Conservation (phyloP, 768 basidiomycete genomes). For the Suillus fuscotomentosus region DNA sequence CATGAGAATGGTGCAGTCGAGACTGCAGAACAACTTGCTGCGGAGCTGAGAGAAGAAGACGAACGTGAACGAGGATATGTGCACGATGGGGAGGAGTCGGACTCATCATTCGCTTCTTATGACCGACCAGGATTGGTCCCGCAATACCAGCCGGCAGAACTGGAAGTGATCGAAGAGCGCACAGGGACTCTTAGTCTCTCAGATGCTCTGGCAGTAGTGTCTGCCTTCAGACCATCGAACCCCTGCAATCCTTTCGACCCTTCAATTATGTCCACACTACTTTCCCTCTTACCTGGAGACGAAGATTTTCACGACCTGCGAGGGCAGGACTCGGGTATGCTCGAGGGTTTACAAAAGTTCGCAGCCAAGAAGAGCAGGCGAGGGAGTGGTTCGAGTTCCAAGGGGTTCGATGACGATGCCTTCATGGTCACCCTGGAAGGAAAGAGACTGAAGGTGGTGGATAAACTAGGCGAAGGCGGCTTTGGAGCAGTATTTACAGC, state of each 20-base stretch:
- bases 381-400: conserved; percentile 27
- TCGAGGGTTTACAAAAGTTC: conserved; percentile 74
- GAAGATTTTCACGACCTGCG: conserved; percentile 60
- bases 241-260: conserved; percentile 87
- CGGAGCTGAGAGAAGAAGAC: conserved; percentile 30
- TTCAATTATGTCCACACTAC: conserved; percentile 56
- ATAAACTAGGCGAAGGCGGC: conserved; percentile 95
- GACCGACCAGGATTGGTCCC: conserved; percentile 14
- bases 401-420: conserved; percentile 35
- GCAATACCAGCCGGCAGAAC: conserved; percentile 18
- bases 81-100: conserved; percentile 13
- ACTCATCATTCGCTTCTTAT: conserved; percentile 11
- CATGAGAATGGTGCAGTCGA: conserved; percentile 43
- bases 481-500: conserved; percentile 96
- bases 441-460: conserved; percentile 64
- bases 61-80: conserved; percentile 17
- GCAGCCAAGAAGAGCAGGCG: conserved; percentile 42
- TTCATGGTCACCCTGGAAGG: conserved; percentile 63
- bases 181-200: conserved; percentile 64
- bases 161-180: conserved; percentile 50
- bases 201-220: conserved; percentile 59
- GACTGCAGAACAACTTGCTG: conserved; percentile 51
- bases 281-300: conserved; percentile 64
- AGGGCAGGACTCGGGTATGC: conserved; percentile 49
- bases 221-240: conserved; percentile 73